Base-by-base conservation (phyloP, 495 filamentous ascomycete genomes). In the Neurospora intermedia region DNA sequence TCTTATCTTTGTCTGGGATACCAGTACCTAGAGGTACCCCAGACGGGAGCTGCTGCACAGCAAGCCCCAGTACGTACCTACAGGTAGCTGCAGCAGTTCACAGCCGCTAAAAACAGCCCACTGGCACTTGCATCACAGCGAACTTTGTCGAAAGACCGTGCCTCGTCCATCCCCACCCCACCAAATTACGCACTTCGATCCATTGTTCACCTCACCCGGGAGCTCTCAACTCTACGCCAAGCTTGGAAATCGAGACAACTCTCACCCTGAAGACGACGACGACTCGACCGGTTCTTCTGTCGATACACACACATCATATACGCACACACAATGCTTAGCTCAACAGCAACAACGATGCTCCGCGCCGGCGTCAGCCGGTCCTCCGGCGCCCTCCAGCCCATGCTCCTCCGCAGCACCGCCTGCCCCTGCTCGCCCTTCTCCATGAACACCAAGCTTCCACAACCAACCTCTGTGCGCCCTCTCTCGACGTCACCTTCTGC, bases 301-400 rank as follows among this genome's bases (percentile, higher is more conserved):
- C 43, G 70, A 38, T 41, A 31, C 70, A 69, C 16, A 45, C 15
- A 16, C 6, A 73, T 40, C 43, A n/a, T 66, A 41, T 9, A 72
- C 43, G 16, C 71, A 41, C 6, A 70, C 43, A 76, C 42, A 2
- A 82, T 82, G 80, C 70, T 82, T 54, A 75, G 75, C 73, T 74
- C 80, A 43, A 76, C 80, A 40, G 74, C 80, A 42, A 78, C 80
- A 18, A 79, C 73, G 15, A 78, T 82, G 79, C 74, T 82, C 42
- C 80, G 80, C 69, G 73, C 76, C 4, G 70, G 80, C 77, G 74
- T 76, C 35, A 72, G 73, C 72, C 80, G 80, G 70, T 75, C 80
- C 45, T 74, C 75, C 39, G 72, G 71, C 72, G 70, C 45, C 31
- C 75, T 78, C 39, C 78, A 77, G 38, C 76, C 78, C 43, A 71